A percentile compares a stretch with the other conserved stretches of the same genome.
phyloP scores from a whole-genome alignment of 352 stramenopile genomes.

The Globisporangium nodosum region DNA sequence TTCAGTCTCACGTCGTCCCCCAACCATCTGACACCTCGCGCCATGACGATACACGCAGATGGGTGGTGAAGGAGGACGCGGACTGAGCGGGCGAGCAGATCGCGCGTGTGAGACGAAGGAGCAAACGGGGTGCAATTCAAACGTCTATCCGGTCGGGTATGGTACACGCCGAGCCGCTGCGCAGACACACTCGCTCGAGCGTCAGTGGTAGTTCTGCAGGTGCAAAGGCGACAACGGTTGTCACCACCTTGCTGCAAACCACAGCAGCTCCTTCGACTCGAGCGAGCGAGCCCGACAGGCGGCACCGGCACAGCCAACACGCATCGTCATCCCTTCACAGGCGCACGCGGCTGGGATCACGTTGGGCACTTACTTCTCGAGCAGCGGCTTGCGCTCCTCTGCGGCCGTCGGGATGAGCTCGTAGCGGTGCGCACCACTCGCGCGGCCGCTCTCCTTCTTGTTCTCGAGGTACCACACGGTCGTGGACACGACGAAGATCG shows the following conservation, averaged over 20 bases:
- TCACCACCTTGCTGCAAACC: too few relatives aligned
- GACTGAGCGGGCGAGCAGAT: background rate
- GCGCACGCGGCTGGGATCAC: background rate
- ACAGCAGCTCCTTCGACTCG: background rate
- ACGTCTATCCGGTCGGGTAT: background rate
- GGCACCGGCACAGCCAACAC: background rate
- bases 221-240: too few relatives aligned
- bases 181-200: too few relatives aligned
- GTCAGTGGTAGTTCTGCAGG: too few relatives aligned
- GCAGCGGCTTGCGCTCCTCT: conserved; percentile 61
- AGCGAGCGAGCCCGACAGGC: background rate
- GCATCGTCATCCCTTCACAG: background rate
- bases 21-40: too few relatives aligned
- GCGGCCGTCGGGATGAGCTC: conserved; percentile 32
- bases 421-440: conserved; percentile 27
- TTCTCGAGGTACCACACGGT: conserved; percentile 66
- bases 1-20: too few relatives aligned
- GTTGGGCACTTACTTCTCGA: conserved; percentile 34
- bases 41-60: too few relatives aligned
- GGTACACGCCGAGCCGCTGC: background rate
- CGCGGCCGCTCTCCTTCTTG: conserved; percentile 30
- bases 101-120: background rate
- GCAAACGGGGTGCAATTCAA: background rate
- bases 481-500: conserved; percentile 64
- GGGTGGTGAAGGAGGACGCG: background rate